These are phyloP conservation scores for Knufia petricola DNA, from an alignment of 2,329 filamentous ascomycete species.

Conservation along the genomic window DNA sequence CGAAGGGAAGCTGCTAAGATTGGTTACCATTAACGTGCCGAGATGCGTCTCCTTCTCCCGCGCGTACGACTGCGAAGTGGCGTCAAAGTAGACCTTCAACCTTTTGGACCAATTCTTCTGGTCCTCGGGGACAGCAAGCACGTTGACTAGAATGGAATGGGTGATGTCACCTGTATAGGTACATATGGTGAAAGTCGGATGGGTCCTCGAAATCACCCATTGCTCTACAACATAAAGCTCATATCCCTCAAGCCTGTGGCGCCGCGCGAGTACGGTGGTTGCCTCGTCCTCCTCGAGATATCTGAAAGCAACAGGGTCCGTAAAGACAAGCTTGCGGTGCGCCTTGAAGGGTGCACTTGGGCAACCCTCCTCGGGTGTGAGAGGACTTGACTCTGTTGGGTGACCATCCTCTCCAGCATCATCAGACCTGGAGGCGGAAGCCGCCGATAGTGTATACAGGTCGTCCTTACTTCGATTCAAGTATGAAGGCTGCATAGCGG, in stretches of 20 bases:
- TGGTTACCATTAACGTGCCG: constrained; percentile 86
- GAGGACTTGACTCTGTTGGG: background rate
- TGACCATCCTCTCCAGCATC: background rate
- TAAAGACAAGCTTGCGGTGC: constrained; percentile 44
- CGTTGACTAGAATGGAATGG: constrained; percentile 67
- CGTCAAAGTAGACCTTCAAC: constrained; percentile 74
- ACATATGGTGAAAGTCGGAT: constrained; percentile 83
- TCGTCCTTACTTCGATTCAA: background rate
- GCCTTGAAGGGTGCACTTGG: background rate
- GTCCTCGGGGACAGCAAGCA: constrained; percentile 73
- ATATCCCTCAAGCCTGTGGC: constrained; percentile 65
- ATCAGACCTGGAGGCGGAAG: background rate
- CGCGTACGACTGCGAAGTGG: constrained; percentile 76
- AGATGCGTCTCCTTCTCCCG: constrained; percentile 70
- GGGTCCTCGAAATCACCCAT: constrained; percentile 86
- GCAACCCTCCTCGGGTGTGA: constrained; percentile 23
- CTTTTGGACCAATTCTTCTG: constrained; percentile 70
- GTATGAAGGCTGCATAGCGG: background rate
- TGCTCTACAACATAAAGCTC: constrained; percentile 93
- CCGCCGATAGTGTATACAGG: background rate
- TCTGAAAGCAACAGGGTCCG: constrained; percentile 56
- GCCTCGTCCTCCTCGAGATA: constrained; percentile 79
- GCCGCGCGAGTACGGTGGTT: constrained; percentile 64
- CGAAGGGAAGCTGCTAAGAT: constrained; percentile 83
- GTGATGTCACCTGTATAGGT: constrained; percentile 83